Conservation (phyloP, 139 green algal species). For the Bryopsis sp. region DNA sequence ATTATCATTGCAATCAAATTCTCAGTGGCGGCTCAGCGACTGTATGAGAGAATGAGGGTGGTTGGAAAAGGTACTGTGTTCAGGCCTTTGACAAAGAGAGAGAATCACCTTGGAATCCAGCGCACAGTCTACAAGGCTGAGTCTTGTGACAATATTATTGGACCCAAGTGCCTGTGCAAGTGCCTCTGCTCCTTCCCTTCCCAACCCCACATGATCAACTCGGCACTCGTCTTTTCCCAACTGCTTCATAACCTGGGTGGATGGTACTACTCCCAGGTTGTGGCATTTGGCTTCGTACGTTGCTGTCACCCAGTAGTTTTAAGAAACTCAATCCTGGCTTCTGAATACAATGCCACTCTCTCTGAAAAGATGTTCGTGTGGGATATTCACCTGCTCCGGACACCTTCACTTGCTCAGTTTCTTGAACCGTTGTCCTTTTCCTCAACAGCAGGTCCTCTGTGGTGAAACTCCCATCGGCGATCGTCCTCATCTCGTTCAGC, state of each 20-base stretch:
- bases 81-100: too few relatives aligned
- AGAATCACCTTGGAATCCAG: slow-evolving; percentile 39
- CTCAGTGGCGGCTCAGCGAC: too few relatives aligned
- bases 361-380: slow-evolving; percentile 3
- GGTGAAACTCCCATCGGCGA: neutral
- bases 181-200: slow-evolving; percentile 32
- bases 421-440: neutral
- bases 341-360: neutral
- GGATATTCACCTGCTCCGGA: slow-evolving; percentile 8
- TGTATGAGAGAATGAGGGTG: too few relatives aligned
- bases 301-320: neutral
- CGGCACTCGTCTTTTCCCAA: slow-evolving; percentile 23
- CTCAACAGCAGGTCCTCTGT: neutral
- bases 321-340: neutral
- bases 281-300: slow-evolving; percentile 12
- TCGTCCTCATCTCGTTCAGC: neutral
- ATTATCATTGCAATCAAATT: too few relatives aligned
- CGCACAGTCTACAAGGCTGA: slow-evolving; percentile 44
- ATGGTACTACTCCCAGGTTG: slow-evolving; percentile 20
- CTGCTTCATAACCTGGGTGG: slow-evolving; percentile 30
- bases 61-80: too few relatives aligned
- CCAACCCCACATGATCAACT: slow-evolving; percentile 46
- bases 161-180: slow-evolving; percentile 37
- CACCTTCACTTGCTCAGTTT: slow-evolving; percentile 7
- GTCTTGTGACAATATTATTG: slow-evolving; percentile 37